These are phyloP conservation scores for Exserohilum turcica DNA, from an alignment of 2,329 filamentous ascomycete genomes.

Conservation along the genomic window DNA sequence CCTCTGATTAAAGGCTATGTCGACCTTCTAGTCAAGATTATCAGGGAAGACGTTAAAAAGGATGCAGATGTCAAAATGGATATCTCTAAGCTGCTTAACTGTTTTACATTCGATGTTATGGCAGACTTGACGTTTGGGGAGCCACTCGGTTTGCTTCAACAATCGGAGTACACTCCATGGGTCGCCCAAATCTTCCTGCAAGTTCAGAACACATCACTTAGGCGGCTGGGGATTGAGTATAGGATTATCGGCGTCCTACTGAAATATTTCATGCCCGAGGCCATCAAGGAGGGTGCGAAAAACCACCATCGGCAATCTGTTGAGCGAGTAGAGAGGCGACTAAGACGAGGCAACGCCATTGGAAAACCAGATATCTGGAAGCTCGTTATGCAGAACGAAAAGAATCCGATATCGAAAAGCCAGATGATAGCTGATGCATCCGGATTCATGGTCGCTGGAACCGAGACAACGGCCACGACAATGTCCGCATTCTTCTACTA, in stretches of 20 bases:
- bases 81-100: neutral
- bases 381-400: conserved; percentile 39
- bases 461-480: conserved; percentile 34
- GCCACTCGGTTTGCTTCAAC: conserved; percentile 23
- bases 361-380: conserved; percentile 45
- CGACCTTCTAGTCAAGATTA: conserved; percentile 9
- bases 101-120: conserved; percentile 13
- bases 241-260: neutral
- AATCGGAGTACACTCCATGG: conserved; percentile 35
- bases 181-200: conserved; percentile 24
- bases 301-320: conserved; percentile 13
- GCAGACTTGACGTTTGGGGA: conserved; percentile 41
- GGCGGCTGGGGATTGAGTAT: neutral
- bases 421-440: conserved; percentile 36
- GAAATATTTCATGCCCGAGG: neutral
- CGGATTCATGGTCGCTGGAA: conserved; percentile 35
- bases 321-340: neutral
- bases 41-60: neutral
- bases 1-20: conserved; percentile 43
- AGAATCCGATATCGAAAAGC: conserved; percentile 19
- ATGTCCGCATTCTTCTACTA: conserved; percentile 35
- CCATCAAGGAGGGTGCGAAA: conserved; percentile 13
- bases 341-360: conserved; percentile 10
- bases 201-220: conserved; percentile 8
- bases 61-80: neutral